Conservation (phyloP, 306 rosid genomes). For the Quercus alba region DNA sequence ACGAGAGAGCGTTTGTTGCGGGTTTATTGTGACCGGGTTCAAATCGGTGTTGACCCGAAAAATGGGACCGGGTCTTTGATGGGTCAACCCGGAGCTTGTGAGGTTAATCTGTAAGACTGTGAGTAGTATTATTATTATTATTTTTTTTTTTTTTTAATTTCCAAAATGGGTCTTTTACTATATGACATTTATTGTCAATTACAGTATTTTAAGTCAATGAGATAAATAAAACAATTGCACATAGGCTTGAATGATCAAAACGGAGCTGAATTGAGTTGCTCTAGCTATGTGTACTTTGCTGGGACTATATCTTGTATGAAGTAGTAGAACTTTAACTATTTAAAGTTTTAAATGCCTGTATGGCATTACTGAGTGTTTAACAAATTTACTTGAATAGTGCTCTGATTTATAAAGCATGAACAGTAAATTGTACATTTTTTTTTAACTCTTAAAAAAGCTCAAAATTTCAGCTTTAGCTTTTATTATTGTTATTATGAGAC, state of each 20-base stretch:
- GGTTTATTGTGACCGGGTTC: slow-evolving; percentile 14
- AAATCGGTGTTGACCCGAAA: background rate
- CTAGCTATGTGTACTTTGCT: background rate
- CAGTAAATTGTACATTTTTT: too few relatives aligned
- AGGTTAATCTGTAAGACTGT: slow-evolving; percentile 3
- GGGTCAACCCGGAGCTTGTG: slow-evolving; percentile 8
- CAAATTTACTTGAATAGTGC: too few relatives aligned
- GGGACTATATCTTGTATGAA: background rate
- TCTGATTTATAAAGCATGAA: too few relatives aligned
- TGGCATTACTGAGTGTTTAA: too few relatives aligned
- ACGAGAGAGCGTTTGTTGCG: background rate
- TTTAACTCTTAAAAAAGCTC: too few relatives aligned
- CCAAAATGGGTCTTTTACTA: background rate
- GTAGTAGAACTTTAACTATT: too few relatives aligned
- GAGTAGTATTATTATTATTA: background rate
- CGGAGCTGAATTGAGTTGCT: background rate
- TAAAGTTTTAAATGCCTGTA: too few relatives aligned
- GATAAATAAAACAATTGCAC: background rate
- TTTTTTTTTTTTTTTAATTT: background rate
- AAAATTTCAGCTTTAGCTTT: too few relatives aligned
- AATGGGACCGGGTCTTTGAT: slow-evolving; percentile 21
- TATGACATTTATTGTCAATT: background rate
- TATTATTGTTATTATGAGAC: too few relatives aligned
- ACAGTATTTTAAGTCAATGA: background rate
- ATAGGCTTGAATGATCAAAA: too few relatives aligned